Percentiles rank a stretch among this genome's conserved stretches.
phyloP scores from a whole-genome alignment of 352 stramenopile species.

The Phytophthora ohioensis region DNA sequence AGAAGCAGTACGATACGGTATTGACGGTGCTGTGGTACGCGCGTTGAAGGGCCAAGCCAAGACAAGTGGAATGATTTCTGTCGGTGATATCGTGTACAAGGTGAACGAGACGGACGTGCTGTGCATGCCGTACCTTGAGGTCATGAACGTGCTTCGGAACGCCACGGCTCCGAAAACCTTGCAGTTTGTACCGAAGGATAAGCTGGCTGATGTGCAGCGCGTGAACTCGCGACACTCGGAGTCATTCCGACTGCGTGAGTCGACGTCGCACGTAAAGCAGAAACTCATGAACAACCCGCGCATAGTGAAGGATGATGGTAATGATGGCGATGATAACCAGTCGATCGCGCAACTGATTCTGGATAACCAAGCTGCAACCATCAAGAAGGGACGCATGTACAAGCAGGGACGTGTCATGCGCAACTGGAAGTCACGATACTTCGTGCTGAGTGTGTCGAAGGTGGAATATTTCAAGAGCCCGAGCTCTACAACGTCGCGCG shows the following conservation, averaged over 20 bases:
- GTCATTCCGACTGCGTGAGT: constrained; percentile 73
- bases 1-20: constrained; percentile 84
- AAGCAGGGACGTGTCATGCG: constrained; percentile 87
- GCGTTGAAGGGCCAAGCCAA: constrained; percentile 87
- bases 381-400: constrained; percentile 91
- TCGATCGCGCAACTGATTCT: constrained; percentile 87
- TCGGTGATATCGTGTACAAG: constrained; percentile 90
- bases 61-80: constrained; percentile 83
- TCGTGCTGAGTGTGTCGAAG: constrained; percentile 88
- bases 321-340: constrained; percentile 78
- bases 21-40: constrained; percentile 82
- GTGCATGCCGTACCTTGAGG: constrained; percentile 84
- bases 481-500: constrained; percentile 75
- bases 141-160: constrained; percentile 84
- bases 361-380: constrained; percentile 86
- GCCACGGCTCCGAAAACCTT: constrained; percentile 77
- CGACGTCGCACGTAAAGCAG: constrained; percentile 67
- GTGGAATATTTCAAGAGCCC: constrained; percentile 89
- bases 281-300: constrained; percentile 79
- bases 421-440: constrained; percentile 90
- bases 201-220: constrained; percentile 83
- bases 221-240: constrained; percentile 86
- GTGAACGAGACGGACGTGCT: constrained; percentile 86
- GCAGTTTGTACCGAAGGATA: constrained; percentile 89
- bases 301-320: constrained; percentile 77